Evolutionary conservation across 768 basidiomycete species (phyloP).

Genomic region (Leccinum sublutescens): DNA sequence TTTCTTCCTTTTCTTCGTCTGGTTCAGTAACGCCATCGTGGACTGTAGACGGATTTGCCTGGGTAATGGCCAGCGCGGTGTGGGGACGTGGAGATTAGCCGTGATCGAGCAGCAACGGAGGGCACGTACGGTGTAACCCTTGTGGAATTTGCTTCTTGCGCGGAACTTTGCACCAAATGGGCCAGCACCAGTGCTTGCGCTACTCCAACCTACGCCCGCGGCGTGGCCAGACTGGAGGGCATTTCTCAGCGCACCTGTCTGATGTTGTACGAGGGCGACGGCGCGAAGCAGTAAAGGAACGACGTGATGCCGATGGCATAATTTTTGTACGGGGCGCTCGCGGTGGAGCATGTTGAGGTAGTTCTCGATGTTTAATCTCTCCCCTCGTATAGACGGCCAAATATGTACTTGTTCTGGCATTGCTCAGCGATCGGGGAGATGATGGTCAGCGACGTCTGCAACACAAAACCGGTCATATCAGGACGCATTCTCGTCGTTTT

Average conservation of each 20-base stretch:
- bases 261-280: constrained; percentile 72
- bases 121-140: constrained; percentile 59
- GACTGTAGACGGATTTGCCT: constrained; percentile 60
- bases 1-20: constrained; percentile 61
- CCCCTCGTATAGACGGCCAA: no score
- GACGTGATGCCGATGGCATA: no score
- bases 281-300: constrained; percentile 41
- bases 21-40: constrained; percentile 48
- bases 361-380: no score
- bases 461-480: no score
- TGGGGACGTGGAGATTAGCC: neutral
- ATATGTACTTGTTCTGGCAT: no score
- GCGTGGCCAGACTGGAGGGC: constrained; percentile 60
- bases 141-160: constrained; percentile 68
- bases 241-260: constrained; percentile 67
- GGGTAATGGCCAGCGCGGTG: constrained; percentile 74
- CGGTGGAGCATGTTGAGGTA: no score
- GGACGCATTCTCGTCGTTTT: no score
- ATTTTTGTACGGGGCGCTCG: no score
- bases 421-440: no score
- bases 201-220: constrained; percentile 49
- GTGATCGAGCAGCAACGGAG: neutral
- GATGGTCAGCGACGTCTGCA: no score
- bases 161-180: constrained; percentile 73
- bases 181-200: constrained; percentile 50